phyloP scores from a whole-genome alignment of 1,139 yeast genomes.

The Suhomyces bokatorum region DNA sequence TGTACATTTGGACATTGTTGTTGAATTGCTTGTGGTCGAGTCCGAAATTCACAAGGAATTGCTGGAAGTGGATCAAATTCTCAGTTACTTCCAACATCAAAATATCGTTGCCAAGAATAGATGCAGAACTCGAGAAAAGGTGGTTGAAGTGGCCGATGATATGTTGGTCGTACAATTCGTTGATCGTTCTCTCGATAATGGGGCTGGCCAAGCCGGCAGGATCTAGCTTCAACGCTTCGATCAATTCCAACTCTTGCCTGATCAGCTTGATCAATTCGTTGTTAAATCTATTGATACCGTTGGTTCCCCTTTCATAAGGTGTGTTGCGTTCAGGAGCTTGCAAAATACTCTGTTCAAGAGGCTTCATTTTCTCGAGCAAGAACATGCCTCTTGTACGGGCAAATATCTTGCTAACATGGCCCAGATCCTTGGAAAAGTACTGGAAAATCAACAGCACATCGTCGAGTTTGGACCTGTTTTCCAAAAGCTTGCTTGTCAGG shows the following conservation, averaged over 20 bases:
- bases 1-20: constrained; percentile 12
- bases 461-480: constrained; percentile 18
- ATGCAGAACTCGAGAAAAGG: constrained; percentile 12
- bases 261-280: constrained; percentile 52
- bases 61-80: constrained; percentile 27
- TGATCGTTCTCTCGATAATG: constrained; percentile 26
- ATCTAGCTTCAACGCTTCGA: constrained; percentile 21
- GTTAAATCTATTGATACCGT: constrained; percentile 58
- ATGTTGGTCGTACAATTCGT: constrained; percentile 22
- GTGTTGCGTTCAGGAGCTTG: constrained; percentile 37
- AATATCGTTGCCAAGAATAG: constrained; percentile 30
- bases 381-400: constrained; percentile 48
- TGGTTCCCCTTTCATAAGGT: constrained; percentile 62
- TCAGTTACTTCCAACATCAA: constrained; percentile 49
- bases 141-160: constrained; percentile 16
- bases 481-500: constrained; percentile 13
- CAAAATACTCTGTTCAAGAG: constrained; percentile 35
- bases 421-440: constrained; percentile 41
- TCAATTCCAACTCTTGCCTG: constrained; percentile 47
- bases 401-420: constrained; percentile 43
- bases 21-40: constrained; percentile 15
- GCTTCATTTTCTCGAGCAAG: constrained; percentile 44
- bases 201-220: constrained; percentile 20
- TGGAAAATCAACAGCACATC: constrained; percentile 38
- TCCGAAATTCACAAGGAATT: constrained; percentile 16